Evolutionary conservation across 75 land plant genomes (phyloP), one percentile per base, ranked within the genome.

Genomic region (Pinus tabuliformis): DNA sequence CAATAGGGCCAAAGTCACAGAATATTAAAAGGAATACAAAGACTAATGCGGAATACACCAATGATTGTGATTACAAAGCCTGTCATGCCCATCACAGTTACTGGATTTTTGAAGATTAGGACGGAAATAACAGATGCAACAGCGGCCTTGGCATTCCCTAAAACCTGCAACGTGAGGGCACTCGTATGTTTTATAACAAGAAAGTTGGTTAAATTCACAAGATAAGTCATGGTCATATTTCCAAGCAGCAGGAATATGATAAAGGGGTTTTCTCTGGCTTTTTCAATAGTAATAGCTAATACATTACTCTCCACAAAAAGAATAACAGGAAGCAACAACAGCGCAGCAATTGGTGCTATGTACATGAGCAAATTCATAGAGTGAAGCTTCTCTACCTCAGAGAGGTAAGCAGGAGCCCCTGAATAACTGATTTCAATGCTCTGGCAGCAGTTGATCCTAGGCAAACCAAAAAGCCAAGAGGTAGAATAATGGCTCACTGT

Each of bases 141-240:
- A 1, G 94, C 97, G 16, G 95, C 94, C 81, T 94, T 94, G 56
- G 97, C 97, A 79, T 94, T 94, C 20, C 97, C 97, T 62, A 94
- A 82, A 54, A 94, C 97, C 78, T 94, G 97, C 71, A 94, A 58
- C 5, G 97, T 94, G 54, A 94, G 80, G 6, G 97, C 92, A 72
- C 97, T 94, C 6, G 97, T 94, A 78, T 94, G 97, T 86, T 91
- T 94, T 26, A 94, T 94, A 18, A 94, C 97, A 60, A 94, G 57
- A 60, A 94, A 94, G 74, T 94, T 94, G 13, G 91, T 85, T 68
- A 94, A 79, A 56, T 94, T 94, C 59, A 94, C 97, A 63, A 92
- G 78, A 79, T 94, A 94, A n/a, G 97, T 94, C 58, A 94, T 85
- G 1, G 94, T 90, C 24, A 89, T 86, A 76, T 94, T 94, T 70